A percentile compares a stretch with the other conserved stretches of the same genome.
These are phyloP conservation scores for Boletus subcaerulescens DNA, from an alignment of 768 basidiomycete species.

Conservation along the genomic window DNA sequence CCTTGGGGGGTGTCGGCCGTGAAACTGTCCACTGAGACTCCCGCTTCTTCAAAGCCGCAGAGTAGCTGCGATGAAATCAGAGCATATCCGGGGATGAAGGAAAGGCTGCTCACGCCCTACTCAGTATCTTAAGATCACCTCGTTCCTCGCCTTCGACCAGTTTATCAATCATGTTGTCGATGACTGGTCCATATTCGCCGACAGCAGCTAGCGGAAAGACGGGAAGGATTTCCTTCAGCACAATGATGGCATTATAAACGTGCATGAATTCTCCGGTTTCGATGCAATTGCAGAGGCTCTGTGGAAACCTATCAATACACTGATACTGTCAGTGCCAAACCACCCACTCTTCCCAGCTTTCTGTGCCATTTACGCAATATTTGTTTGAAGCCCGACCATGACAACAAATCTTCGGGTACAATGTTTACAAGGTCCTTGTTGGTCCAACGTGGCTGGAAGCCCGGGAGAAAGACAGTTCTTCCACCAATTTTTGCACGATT, in stretches of 20 bases:
- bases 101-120: conserved; percentile 56
- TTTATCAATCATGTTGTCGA: conserved; percentile 61
- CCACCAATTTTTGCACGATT: conserved; percentile 64
- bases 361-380: conserved; percentile 84
- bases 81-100: neutral
- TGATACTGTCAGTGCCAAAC: neutral
- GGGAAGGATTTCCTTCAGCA: conserved; percentile 86
- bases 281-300: conserved; percentile 82
- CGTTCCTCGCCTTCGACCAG: conserved; percentile 76
- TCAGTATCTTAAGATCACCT: conserved; percentile 80
- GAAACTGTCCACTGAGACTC: conserved; percentile 53
- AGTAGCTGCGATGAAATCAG: conserved; percentile 47
- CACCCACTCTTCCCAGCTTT: conserved; percentile 64
- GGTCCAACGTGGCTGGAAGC: conserved; percentile 57
- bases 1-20: conserved; percentile 32
- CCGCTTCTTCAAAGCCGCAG: conserved; percentile 71
- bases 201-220: conserved; percentile 79
- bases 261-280: conserved; percentile 93
- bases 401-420: conserved; percentile 52
- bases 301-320: conserved; percentile 2
- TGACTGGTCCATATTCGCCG: conserved; percentile 48
- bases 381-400: conserved; percentile 67
- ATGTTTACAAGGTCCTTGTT: conserved; percentile 41
- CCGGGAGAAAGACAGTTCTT: conserved; percentile 61
- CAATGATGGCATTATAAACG: conserved; percentile 93